These are phyloP conservation scores for Hydnomerulius pinastri DNA, from an alignment of 768 basidiomycete species.

Conservation along the genomic window DNA sequence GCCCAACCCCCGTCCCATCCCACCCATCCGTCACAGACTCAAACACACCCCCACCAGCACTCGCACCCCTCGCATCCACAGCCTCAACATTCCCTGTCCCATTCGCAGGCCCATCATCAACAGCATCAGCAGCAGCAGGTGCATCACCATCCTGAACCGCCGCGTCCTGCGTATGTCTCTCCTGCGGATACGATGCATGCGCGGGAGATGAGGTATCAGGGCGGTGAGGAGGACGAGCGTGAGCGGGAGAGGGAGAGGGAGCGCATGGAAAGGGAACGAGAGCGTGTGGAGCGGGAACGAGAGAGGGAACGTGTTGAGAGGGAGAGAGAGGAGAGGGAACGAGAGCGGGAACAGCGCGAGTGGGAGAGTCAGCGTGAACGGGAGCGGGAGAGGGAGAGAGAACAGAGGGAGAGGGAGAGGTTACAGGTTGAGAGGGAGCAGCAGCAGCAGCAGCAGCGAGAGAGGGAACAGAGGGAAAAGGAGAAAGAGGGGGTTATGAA, in stretches of 20 bases:
- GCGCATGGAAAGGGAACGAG: background rate
- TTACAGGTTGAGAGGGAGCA: conserved; percentile 3
- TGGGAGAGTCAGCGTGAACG: conserved; percentile 21
- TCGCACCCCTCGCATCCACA: conserved; percentile 14
- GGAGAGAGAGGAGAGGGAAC: conserved; percentile 17
- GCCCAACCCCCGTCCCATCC: conserved; percentile 12
- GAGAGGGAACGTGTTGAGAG: conserved; percentile 1
- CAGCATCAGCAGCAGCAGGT: conserved; percentile 18
- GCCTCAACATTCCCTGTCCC: conserved; percentile 29
- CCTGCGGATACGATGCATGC: conserved; percentile 32
- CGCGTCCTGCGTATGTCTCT: conserved; percentile 26
- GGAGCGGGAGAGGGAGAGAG: conserved; percentile 23
- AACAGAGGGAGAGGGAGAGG: conserved; percentile 24
- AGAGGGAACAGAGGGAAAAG: conserved; percentile 5
- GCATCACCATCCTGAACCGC: conserved; percentile 20
- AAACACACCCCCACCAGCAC: conserved; percentile 16
- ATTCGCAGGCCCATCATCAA: conserved; percentile 27
- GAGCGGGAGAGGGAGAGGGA: conserved; percentile 4
- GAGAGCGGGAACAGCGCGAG: conserved; percentile 18
- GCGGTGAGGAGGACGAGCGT: conserved; percentile 24
- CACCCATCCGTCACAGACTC: conserved; percentile 14
- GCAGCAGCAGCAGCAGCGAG: too few relatives aligned
- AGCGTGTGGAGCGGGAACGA: conserved; percentile 15
- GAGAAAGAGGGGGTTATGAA: conserved; percentile 25
- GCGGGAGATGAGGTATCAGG: conserved; percentile 19